Conservation (phyloP, 2,329 filamentous ascomycete genomes). For the Hypoxylon sp. region DNA sequence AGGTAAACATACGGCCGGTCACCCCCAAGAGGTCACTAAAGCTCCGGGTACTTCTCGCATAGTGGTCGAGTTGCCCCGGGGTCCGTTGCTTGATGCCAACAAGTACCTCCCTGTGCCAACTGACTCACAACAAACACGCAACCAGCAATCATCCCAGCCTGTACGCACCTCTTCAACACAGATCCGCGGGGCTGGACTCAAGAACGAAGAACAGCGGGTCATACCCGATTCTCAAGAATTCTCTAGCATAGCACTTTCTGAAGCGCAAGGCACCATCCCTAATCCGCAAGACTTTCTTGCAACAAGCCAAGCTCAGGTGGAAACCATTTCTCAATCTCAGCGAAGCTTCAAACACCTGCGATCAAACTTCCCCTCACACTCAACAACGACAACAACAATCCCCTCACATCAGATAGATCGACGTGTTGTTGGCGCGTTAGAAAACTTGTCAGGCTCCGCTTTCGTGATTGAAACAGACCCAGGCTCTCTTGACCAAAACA, state of each 20-base stretch:
- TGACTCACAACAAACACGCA: slow-evolving; percentile 34
- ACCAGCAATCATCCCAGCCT: slow-evolving; percentile 38
- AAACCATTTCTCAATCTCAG: slow-evolving; percentile 20
- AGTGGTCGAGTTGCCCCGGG: slow-evolving; percentile 44
- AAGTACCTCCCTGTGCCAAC: slow-evolving; percentile 41
- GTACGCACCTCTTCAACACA: slow-evolving; percentile 13
- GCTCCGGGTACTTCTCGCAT: slow-evolving; percentile 22
- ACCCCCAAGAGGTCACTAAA: neutral
- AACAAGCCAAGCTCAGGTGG: slow-evolving; percentile 35
- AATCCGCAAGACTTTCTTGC: slow-evolving; percentile 11
- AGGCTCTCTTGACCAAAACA: slow-evolving; percentile 17
- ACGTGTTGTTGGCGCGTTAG: slow-evolving; percentile 15
- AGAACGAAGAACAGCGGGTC: slow-evolving; percentile 39
- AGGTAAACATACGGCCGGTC: neutral
- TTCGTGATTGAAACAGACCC: slow-evolving; percentile 16
- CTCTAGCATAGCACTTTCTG: slow-evolving; percentile 45
- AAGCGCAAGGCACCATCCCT: slow-evolving; percentile 40
- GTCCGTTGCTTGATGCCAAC: slow-evolving; percentile 39
- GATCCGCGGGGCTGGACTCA: slow-evolving; percentile 12
- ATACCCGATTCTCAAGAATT: slow-evolving; percentile 54
- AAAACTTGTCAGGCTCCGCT: slow-evolving; percentile 28
- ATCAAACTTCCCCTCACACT: slow-evolving; percentile 13
- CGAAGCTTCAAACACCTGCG: slow-evolving; percentile 2
- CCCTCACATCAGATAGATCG: slow-evolving; percentile 52
- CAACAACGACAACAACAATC: slow-evolving; percentile 43